These are phyloP conservation scores for Hura crepitans DNA, from an alignment of 441 rosid genomes.

Conservation along the genomic window DNA sequence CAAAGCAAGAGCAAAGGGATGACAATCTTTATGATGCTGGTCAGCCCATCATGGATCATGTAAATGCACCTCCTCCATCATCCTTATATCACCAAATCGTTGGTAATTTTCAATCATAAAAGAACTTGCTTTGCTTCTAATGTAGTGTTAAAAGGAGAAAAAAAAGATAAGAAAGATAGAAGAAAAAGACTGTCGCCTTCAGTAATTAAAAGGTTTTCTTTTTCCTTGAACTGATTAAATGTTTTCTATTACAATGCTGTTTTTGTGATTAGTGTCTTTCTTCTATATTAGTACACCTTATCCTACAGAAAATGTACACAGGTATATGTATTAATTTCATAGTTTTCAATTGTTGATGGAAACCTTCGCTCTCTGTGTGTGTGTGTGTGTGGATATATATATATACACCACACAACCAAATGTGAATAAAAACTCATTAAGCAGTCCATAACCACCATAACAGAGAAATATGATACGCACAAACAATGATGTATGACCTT, in stretches of 20 bases:
- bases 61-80: slow-evolving; percentile 28
- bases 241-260: neutral
- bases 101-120: slow-evolving; percentile 33
- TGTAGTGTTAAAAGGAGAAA: neutral
- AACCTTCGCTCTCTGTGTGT: too few relatives aligned
- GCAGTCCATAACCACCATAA: too few relatives aligned
- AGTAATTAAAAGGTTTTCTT: neutral
- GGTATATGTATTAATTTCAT: neutral
- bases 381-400: too few relatives aligned
- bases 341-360: neutral
- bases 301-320: slow-evolving; percentile 16
- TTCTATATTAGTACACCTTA: neutral
- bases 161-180: neutral
- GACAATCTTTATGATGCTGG: slow-evolving; percentile 35
- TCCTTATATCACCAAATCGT: slow-evolving; percentile 31
- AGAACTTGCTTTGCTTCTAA: neutral
- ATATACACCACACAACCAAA: too few relatives aligned
- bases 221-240: too few relatives aligned
- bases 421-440: too few relatives aligned
- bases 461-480: too few relatives aligned
- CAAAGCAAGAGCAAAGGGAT: slow-evolving; percentile 47
- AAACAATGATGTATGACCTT: too few relatives aligned
- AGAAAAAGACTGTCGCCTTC: neutral
- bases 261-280: neutral
- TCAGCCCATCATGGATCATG: slow-evolving; percentile 31